These are phyloP conservation scores for Termitomyces sp. DNA, from an alignment of 768 basidiomycete genomes.

Conservation along the genomic window DNA sequence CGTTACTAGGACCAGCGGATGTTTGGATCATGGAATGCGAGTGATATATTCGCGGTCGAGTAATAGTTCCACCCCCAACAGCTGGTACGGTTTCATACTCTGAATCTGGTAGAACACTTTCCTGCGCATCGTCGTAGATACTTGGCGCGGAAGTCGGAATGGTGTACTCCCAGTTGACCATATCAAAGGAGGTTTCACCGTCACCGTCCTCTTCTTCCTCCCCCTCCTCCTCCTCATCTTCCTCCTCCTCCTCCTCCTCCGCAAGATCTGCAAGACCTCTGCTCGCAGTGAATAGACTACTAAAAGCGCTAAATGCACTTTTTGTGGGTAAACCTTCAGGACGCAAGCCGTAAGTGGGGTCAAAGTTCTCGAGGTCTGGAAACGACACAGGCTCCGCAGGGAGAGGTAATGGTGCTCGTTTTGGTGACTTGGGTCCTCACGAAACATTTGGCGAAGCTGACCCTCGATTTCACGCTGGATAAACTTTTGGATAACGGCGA, in stretches of 20 bases:
- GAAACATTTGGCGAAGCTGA: constrained; percentile 96
- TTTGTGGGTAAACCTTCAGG: constrained; percentile 88
- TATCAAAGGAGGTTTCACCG: constrained; percentile 47
- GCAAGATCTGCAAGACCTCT: constrained; percentile 77
- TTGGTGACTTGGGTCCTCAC: constrained; percentile 57
- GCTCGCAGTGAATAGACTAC: constrained; percentile 62
- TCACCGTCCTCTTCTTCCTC: constrained; percentile 31
- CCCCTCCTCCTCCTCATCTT: constrained; percentile 28
- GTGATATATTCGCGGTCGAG: constrained; percentile 79
- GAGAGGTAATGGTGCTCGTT: constrained; percentile 18
- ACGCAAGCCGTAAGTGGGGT: constrained; percentile 93
- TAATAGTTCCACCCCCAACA: constrained; percentile 85
- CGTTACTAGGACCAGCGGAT: constrained; percentile 22
- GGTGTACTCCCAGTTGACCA: constrained; percentile 67
- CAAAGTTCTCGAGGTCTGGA: constrained; percentile 74
- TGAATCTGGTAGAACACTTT: constrained; percentile 27
- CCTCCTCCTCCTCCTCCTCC: constrained; percentile 53
- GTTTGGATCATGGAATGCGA: constrained; percentile 73
- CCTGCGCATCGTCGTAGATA: constrained; percentile 30
- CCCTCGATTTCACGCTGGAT: constrained; percentile 97
- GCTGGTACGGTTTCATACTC: constrained; percentile 90
- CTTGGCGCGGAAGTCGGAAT: constrained; percentile 44
- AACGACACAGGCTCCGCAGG: constrained; percentile 23
- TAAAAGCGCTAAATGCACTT: constrained; percentile 75
- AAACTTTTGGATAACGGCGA: constrained; percentile 96